phyloP scores from a whole-genome alignment of 2,329 filamentous ascomycete species.

The Diplodia intermedia region DNA sequence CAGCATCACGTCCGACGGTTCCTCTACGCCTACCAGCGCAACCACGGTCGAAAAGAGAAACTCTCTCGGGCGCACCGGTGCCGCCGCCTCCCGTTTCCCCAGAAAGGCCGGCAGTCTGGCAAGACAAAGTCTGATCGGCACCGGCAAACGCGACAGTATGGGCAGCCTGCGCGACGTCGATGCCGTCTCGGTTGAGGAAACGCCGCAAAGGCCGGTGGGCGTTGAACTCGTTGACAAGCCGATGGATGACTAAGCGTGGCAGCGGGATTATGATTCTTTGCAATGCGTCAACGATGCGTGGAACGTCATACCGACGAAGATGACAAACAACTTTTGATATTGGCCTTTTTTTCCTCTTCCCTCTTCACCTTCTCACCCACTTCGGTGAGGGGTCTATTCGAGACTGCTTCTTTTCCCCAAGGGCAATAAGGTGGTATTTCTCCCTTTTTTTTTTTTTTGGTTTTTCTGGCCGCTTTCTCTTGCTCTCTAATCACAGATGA shows the following conservation, averaged over 20 bases:
- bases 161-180: conserved; percentile 39
- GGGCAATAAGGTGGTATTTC: conserved; percentile 15
- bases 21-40: conserved; percentile 39
- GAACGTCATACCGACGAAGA: conserved; percentile 23
- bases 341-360: not conserved
- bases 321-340: not conserved
- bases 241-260: conserved; percentile 70
- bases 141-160: conserved; percentile 40
- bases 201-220: conserved; percentile 52
- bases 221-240: conserved; percentile 76
- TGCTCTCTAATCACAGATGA: conserved; percentile 24
- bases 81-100: conserved; percentile 54
- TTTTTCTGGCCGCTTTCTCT: not conserved
- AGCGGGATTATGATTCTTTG: conserved; percentile 24
- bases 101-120: conserved; percentile 59
- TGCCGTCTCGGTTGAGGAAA: conserved; percentile 49
- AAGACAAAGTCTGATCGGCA: conserved; percentile 47
- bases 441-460: not conserved
- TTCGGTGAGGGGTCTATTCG: not conserved
- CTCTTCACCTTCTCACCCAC: not conserved
- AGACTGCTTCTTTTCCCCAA: not conserved
- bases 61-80: conserved; percentile 63
- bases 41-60: conserved; percentile 65
- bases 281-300: conserved; percentile 22
- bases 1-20: conserved; percentile 31